Base-by-base conservation (phyloP, 345 rosid genomes). In the Microcos paniculata region DNA sequence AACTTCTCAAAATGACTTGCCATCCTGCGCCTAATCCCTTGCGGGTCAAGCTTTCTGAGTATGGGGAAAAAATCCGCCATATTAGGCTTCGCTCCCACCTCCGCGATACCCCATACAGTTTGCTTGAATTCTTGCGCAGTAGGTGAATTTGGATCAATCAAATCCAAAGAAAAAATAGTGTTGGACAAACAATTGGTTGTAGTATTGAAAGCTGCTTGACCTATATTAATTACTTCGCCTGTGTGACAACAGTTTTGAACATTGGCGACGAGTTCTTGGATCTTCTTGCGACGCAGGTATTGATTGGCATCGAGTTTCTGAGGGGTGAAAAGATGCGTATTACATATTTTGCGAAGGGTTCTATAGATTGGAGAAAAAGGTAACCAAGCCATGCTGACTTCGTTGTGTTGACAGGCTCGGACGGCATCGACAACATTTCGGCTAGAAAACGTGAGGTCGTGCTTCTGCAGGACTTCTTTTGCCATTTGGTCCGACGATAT, bases 381-480 rank as follows among this genome's bases (percentile, higher is more conserved):
- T n/a, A 87, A 31, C 85, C 87, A 85, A 0, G 74, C 33, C 58
- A 84, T 8, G 10, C 81, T 73, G 43, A 49, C 16, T 45, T 85
- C 74, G 31, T 79, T 59, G 69, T 86, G 85, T 33, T 80, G 78
- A 51, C 45, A 12, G 64, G 82, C 85, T 52, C 65, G 72, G 31
- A 79, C 63, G 0, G 86, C 70, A 33, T 83, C 88, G 3, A 62
- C 74, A 52, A 77, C 13, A 23, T 71, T 67, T 24, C 89, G 66
- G 55, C 68, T 58, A 21, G 71, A 80, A 61, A 87, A 69, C 21
- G 63, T 35, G 19, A 62, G 80, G 70, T 87, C 90, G 18, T 84
- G 81, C 57, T 75, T 85, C 49, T 85, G 82, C 26, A 86, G 84
- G 71, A 81, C 78, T 57, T 90, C 81, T 78, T 79, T 80, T 43